Percentiles rank a stretch among this genome's conserved stretches.
These are phyloP conservation scores for Geotrichum klebahnii DNA, from an alignment of 1,139 yeast species.

Conservation along the genomic window DNA sequence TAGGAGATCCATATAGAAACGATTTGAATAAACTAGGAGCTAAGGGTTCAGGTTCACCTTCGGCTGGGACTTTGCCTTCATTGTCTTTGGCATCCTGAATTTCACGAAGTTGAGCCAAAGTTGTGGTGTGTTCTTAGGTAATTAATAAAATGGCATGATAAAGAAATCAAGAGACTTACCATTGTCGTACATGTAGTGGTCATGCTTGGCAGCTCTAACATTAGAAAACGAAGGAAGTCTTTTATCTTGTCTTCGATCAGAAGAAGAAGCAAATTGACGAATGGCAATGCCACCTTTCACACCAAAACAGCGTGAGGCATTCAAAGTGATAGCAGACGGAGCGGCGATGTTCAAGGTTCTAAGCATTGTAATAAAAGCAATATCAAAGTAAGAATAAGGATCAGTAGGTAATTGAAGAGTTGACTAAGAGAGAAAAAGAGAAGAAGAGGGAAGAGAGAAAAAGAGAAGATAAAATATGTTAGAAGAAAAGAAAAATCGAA, in stretches of 20 bases:
- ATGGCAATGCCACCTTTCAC: background rate
- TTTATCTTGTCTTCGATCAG: slow-evolving; percentile 1
- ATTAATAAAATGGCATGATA: background rate
- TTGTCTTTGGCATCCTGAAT: slow-evolving; percentile 18
- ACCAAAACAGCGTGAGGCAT: too few species aligned
- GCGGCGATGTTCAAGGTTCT: too few species aligned
- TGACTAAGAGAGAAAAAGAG: too few species aligned
- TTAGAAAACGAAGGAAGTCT: slow-evolving; percentile 40
- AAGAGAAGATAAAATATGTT: too few species aligned
- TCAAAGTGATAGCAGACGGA: too few species aligned
- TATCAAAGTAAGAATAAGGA: too few species aligned
- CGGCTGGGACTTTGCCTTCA: slow-evolving; percentile 17
- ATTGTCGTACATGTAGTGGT: too few species aligned
- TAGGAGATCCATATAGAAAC: slow-evolving; percentile 40
- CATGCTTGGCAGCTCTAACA: slow-evolving; percentile 36
- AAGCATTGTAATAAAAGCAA: too few species aligned
- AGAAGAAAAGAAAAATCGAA: too few species aligned
- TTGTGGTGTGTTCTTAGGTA: slow-evolving; percentile 15
- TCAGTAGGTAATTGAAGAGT: too few species aligned
- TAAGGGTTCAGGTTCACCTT: background rate
- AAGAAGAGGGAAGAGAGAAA: too few species aligned
- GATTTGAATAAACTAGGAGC: slow-evolving; percentile 36
- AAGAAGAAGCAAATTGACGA: background rate
- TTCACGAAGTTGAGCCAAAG: slow-evolving; percentile 25
- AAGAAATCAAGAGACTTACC: slow-evolving; percentile 29